Percentiles rank a stretch among this genome's conserved stretches.
phyloP scores from a whole-genome alignment of 495 filamentous ascomycete species.

The Xylaria longipes region DNA sequence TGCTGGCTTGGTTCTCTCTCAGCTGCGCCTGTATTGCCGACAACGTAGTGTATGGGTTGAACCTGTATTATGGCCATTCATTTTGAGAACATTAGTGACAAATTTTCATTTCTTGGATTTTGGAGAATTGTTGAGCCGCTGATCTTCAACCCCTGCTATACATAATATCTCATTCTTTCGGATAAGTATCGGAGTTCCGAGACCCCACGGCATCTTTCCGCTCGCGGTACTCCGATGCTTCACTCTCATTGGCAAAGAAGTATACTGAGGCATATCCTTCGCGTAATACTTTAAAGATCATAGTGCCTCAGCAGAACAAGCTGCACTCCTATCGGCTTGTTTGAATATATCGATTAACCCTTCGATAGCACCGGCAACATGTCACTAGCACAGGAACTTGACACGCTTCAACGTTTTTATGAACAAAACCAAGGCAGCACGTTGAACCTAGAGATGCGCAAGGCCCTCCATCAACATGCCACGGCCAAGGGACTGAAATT shows the following conservation, averaged over 20 bases:
- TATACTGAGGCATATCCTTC: not conserved
- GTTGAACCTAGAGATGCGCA: conserved; percentile 1
- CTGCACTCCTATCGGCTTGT: not conserved
- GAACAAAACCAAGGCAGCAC: not conserved
- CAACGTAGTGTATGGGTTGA: not conserved
- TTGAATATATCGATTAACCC: not conserved
- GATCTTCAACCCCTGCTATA: no score
- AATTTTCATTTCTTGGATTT: not conserved
- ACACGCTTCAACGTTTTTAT: not conserved
- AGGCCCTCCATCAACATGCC: conserved; percentile 4
- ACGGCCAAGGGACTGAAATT: not conserved
- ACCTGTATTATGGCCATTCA: not conserved
- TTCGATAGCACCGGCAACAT: not conserved
- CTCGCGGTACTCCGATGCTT: not conserved
- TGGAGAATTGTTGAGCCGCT: not conserved
- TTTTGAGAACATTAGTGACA: not conserved
- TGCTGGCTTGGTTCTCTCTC: not conserved
- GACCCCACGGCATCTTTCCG: conserved; percentile 12
- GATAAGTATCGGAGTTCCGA: conserved; percentile 1
- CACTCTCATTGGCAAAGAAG: not conserved
- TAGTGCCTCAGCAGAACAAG: not conserved
- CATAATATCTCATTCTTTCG: not conserved
- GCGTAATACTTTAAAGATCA: not conserved
- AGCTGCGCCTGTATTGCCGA: not conserved
- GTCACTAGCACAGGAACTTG: not conserved